Evolutionary conservation across 768 basidiomycete genomes (phyloP).

Genomic region (Tylopilus sp.): DNA sequence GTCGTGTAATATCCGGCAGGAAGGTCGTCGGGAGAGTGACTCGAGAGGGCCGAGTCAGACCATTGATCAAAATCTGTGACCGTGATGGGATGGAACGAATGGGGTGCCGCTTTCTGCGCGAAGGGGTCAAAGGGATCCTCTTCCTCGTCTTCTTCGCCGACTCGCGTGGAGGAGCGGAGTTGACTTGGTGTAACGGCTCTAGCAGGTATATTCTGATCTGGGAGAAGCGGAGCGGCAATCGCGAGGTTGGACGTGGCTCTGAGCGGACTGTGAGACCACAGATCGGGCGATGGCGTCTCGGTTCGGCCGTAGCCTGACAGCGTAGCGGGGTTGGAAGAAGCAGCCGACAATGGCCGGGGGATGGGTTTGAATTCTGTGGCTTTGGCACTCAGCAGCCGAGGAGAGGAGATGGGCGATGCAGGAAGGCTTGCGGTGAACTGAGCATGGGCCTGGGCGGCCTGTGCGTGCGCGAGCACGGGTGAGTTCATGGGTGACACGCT

Average conservation of each 20-base stretch:
- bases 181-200: slow-evolving; percentile 69
- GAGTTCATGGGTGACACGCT: slow-evolving; percentile 62
- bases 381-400: slow-evolving; percentile 84
- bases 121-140: slow-evolving; percentile 86
- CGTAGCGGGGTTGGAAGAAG: slow-evolving; percentile 55
- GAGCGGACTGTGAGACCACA: slow-evolving; percentile 75
- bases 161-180: slow-evolving; percentile 60
- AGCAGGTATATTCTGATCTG: slow-evolving; percentile 52
- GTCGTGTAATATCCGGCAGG: slow-evolving; percentile 30
- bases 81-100: slow-evolving; percentile 59
- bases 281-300: slow-evolving; percentile 85
- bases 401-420: slow-evolving; percentile 80
- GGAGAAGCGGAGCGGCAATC: slow-evolving; percentile 85
- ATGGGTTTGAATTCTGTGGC: slow-evolving; percentile 87
- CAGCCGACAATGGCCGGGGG: slow-evolving; percentile 70
- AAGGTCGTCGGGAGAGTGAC: slow-evolving; percentile 51
- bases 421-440: slow-evolving; percentile 81
- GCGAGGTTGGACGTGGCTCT: slow-evolving; percentile 82
- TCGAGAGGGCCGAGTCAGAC: slow-evolving; percentile 52
- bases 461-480: slow-evolving; percentile 57
- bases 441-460: slow-evolving; percentile 50
- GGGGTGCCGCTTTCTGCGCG: slow-evolving; percentile 41
- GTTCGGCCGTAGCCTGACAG: slow-evolving; percentile 47
- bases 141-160: slow-evolving; percentile 64
- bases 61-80: slow-evolving; percentile 64